Conservation (phyloP, 2,329 filamentous ascomycete genomes). For the Ophiosphaerella narmari region DNA sequence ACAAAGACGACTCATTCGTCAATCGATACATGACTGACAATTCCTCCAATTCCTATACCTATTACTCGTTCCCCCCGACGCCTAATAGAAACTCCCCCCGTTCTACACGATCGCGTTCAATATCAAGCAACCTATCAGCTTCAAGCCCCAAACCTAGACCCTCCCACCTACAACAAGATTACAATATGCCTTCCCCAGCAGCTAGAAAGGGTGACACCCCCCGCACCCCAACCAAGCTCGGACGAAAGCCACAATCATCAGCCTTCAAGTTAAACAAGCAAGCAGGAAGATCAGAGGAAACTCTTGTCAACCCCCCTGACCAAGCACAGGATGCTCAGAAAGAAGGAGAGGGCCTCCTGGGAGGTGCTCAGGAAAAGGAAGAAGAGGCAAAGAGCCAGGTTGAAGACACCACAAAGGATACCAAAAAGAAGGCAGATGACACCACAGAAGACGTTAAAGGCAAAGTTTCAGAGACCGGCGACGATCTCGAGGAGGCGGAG, state of each 20-base stretch:
- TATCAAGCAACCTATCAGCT: constrained; percentile 43
- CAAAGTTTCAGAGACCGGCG: constrained; percentile 54
- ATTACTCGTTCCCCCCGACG: constrained; percentile 58
- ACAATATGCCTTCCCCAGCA: constrained; percentile 57
- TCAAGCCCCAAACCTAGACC: constrained; percentile 38
- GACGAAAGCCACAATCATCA: constrained; percentile 49
- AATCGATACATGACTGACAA: constrained; percentile 55
- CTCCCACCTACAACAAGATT: constrained; percentile 34
- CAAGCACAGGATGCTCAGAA: constrained; percentile 24
- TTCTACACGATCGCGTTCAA: constrained; percentile 45
- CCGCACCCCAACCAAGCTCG: constrained; percentile 58
- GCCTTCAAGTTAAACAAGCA: constrained; percentile 51
- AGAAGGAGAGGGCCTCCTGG: constrained; percentile 6
- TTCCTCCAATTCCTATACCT: constrained; percentile 54
- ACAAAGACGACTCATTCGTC: constrained; percentile 43
- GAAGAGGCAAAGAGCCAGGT: constrained; percentile 44
- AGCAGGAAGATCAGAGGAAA: constrained; percentile 36
- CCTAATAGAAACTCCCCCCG: constrained; percentile 50
- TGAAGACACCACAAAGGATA: constrained; percentile 46
- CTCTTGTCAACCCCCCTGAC: constrained; percentile 43
- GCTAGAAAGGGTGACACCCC: constrained; percentile 55
- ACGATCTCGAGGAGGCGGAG: constrained; percentile 52
- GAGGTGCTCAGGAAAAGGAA: constrained; percentile 32
- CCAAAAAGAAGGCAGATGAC: constrained; percentile 43
- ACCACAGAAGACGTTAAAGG: constrained; percentile 47